Conservation (phyloP, 192 early-diverging fungal species). For the Backusella parvicylindrica region DNA sequence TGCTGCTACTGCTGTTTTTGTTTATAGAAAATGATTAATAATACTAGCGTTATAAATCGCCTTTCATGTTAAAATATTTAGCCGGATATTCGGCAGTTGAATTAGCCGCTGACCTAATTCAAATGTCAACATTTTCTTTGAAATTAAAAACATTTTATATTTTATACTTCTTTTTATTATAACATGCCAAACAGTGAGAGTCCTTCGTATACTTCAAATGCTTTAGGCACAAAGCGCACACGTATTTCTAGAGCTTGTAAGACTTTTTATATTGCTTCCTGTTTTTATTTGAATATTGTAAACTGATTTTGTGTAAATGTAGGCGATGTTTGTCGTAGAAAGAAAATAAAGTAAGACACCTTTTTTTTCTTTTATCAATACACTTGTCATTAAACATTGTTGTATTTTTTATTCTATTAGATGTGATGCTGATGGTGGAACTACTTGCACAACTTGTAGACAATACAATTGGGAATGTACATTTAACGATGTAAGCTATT, state of each 20-base stretch:
- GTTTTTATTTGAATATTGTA: background rate
- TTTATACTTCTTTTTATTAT: background rate
- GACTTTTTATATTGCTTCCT: background rate
- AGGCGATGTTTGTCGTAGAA: slow-evolving; percentile 32
- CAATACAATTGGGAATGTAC: slow-evolving; percentile 31
- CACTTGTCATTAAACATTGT: background rate
- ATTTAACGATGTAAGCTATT: slow-evolving; percentile 22
- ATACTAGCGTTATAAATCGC: background rate
- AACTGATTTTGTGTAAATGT: background rate
- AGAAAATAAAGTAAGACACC: slow-evolving; percentile 31
- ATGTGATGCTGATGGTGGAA: slow-evolving; percentile 20
- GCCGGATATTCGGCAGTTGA: background rate
- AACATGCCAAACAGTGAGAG: background rate
- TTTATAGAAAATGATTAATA: background rate
- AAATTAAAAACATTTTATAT: background rate
- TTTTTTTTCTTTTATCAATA: no score
- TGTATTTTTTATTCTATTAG: slow-evolving; percentile 7
- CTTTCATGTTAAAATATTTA: background rate
- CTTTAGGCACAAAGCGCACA: slow-evolving; percentile 1
- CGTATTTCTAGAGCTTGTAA: slow-evolving; percentile 24
- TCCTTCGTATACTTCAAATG: background rate
- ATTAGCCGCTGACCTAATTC: background rate
- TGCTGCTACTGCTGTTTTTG: no score
- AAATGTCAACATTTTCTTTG: background rate
- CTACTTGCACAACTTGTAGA: slow-evolving; percentile 19